A percentile compares a stretch with the other conserved stretches of the same genome.
phyloP scores from a whole-genome alignment of 1,284 basidiomycete species.

The Cutaneotrichosporon curvatum region DNA sequence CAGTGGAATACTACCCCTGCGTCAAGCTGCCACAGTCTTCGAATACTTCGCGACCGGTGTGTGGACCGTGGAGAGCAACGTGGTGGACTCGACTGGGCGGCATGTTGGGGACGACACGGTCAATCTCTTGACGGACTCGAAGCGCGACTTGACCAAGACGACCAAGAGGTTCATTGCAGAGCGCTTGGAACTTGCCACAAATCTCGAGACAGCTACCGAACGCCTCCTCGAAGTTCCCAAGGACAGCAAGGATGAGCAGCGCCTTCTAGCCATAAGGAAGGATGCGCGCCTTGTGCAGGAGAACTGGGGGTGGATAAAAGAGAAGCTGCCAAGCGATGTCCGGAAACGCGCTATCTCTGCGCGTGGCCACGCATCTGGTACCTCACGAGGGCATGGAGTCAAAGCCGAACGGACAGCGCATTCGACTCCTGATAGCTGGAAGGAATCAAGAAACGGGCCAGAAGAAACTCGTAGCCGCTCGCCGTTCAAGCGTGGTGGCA shows the following conservation, averaged over 20 bases:
- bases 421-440: too few relatives aligned
- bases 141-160: not conserved
- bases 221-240: constrained; percentile 4
- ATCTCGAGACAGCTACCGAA: constrained; percentile 3
- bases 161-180: not conserved
- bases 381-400: not conserved
- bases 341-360: too few relatives aligned
- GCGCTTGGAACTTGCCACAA: constrained; percentile 10
- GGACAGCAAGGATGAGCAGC: constrained; percentile 1
- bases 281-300: not conserved
- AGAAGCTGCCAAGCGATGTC: too few relatives aligned
- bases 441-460: too few relatives aligned
- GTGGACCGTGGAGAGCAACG: not conserved
- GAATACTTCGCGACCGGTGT: constrained; percentile 4
- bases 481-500: too few relatives aligned
- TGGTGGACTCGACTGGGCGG: not conserved
- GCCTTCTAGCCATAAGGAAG: not conserved
- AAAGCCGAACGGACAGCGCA: too few relatives aligned
- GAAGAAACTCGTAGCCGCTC: too few relatives aligned
- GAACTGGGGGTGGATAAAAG: too few relatives aligned
- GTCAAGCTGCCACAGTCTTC: constrained; percentile 17
- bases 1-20: constrained; percentile 12
- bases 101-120: not conserved
- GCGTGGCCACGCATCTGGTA: not conserved
- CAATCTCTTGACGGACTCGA: not conserved